Evolutionary conservation across 257 asterid genomes (phyloP), one percentile per base, ranked within the genome.

Genomic region (Lycium barbarum): DNA sequence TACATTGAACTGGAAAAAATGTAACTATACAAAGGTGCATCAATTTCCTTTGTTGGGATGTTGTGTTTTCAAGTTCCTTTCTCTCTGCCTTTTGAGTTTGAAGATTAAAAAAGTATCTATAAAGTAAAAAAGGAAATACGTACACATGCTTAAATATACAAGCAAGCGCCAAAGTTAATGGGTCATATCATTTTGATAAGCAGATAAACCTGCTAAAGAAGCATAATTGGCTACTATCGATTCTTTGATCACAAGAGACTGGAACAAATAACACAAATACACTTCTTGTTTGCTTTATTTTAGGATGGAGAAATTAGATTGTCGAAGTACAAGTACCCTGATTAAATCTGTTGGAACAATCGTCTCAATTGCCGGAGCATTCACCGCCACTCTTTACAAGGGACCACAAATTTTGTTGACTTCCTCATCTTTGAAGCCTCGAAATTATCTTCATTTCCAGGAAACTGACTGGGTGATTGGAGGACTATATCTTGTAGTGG

Each of bases 361-460:
- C 8, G 90, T 93, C 36, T 95, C 98, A 51, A 96, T 96, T 65
- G 83, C 85, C 82, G 99, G 99, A 84, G 99, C 99, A 11, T 93
- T 96, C 86, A 81, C 92, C 13, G 93, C 92, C n/a, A 91, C 94
- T 78, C 93, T 96, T 36, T 95, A 89, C 93, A 91, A 89, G 91
- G 98, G 98, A 83, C 97, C 97, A 66, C 89, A 84, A 90, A 67
- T 92, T 84, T 72, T 92, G 79, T 62, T 70, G 20, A 82, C 51
- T 78, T 89, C 85, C 54, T 67, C 90, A 8, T 82, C 93, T 74
- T n/a, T 84, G 9, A 87, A 58, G 85, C 84, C 90, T 86, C 84
- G 65, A 17, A 71, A 51, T 20, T 35, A 81, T 87, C 83, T 86
- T 84, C 68, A 62, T 22, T 58, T 66, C 36, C 90, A 87, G 53